These are phyloP conservation scores for Candida insectalens DNA, from an alignment of 805 yeast genomes.

Conservation along the genomic window DNA sequence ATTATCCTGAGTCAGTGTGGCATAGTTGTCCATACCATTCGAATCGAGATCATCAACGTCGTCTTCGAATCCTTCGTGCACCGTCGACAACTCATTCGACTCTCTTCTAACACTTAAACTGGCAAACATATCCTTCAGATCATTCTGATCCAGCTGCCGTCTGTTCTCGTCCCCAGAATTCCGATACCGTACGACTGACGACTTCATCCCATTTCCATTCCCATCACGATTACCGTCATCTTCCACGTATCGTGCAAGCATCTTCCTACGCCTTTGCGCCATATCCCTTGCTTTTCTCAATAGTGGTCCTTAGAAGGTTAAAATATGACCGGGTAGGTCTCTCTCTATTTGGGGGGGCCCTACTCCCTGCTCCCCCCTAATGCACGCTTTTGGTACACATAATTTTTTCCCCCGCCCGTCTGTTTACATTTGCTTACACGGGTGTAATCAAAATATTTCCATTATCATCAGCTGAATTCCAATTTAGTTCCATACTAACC, in stretches of 20 bases:
- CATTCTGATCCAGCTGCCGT: constrained; percentile 3
- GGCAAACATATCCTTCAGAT: constrained; percentile 5
- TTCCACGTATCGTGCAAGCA: not conserved
- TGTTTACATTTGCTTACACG: too few relatives aligned
- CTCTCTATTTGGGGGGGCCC: too few relatives aligned
- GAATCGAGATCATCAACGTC: constrained; percentile 3
- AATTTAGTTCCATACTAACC: too few relatives aligned
- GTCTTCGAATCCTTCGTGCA: constrained; percentile 13
- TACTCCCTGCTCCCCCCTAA: too few relatives aligned
- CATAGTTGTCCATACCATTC: constrained; percentile 4
- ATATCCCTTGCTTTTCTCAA: not conserved
- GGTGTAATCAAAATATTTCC: too few relatives aligned
- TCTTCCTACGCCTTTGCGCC: not conserved
- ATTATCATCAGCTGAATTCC: too few relatives aligned
- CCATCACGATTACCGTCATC: not conserved
- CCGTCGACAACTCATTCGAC: constrained; percentile 14
- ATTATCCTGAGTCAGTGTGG: constrained; percentile 17
- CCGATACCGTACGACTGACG: constrained; percentile 13
- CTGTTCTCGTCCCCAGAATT: not conserved
- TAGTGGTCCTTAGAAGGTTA: too few relatives aligned
- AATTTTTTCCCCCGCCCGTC: too few relatives aligned
- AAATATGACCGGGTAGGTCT: too few relatives aligned
- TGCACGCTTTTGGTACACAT: too few relatives aligned
- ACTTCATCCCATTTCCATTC: constrained; percentile 4
- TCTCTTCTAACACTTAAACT: not conserved